Evolutionary conservation across 1,284 basidiomycete genomes (phyloP).

Genomic region (Ustilago loliicola): DNA sequence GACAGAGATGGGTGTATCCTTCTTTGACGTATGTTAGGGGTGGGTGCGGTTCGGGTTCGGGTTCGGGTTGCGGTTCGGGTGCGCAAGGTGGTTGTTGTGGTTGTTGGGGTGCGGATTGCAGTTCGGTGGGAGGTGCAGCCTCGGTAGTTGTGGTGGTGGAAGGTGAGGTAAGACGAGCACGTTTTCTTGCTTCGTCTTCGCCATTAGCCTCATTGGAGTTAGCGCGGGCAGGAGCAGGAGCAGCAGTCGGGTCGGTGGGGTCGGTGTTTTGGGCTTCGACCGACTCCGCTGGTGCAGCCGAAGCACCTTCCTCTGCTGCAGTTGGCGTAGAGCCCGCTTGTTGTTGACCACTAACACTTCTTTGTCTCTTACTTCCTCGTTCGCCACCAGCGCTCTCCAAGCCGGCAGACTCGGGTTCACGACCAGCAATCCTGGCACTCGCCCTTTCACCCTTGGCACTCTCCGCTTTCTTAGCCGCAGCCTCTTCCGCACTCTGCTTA

Average conservation of each 20-base stretch:
- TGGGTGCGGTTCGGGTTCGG: conserved; percentile 27
- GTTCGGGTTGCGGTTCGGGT: not conserved
- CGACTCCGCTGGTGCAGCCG: not conserved
- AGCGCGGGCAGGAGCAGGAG: not conserved
- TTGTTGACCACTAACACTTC: conserved; percentile 38
- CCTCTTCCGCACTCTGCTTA: conserved; percentile 67
- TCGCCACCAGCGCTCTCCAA: conserved; percentile 36
- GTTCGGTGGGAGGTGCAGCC: not conserved
- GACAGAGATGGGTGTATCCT: conserved; percentile 32
- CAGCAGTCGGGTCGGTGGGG: not conserved
- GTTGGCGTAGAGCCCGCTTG: not conserved
- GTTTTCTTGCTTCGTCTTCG: conserved; percentile 43
- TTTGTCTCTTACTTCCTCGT: conserved; percentile 48
- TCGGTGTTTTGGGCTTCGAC: not conserved
- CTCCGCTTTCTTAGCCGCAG: conserved; percentile 43
- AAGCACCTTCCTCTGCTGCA: not conserved
- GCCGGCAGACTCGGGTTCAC: conserved; percentile 75
- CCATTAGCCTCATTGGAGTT: not conserved
- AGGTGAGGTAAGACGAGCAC: conserved; percentile 33
- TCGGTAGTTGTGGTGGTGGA: not conserved
- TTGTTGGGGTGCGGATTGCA: not conserved
- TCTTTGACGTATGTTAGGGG: conserved; percentile 28
- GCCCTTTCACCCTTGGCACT: conserved; percentile 53
- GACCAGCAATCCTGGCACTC: conserved; percentile 78
- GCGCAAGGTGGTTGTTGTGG: not conserved